These are phyloP conservation scores for Aspergillus sparsus DNA, from an alignment of 495 filamentous ascomycete genomes.

Conservation along the genomic window DNA sequence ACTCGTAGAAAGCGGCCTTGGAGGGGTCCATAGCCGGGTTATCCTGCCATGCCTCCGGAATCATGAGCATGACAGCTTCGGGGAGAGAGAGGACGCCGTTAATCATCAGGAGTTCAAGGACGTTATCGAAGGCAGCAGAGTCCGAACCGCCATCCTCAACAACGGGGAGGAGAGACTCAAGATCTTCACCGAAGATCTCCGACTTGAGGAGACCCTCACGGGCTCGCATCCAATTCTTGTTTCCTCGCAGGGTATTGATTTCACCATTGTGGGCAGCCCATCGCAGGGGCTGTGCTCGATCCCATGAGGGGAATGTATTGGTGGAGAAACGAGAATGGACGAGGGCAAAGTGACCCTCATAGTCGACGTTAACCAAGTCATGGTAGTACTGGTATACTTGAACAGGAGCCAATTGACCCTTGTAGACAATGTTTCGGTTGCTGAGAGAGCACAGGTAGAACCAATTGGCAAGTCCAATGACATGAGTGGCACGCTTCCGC, in stretches of 20 bases:
- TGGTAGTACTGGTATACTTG: constrained; percentile 99
- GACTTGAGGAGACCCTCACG: constrained; percentile 96
- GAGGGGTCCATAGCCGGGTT: constrained; percentile 89
- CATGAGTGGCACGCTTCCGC: constrained; percentile 91
- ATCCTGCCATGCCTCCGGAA: constrained; percentile 98
- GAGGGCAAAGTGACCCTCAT: constrained; percentile 95
- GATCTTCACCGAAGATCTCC: constrained; percentile 87
- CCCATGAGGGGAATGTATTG: constrained; percentile 99
- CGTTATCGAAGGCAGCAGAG: constrained; percentile 98
- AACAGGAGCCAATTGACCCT: constrained; percentile 92
- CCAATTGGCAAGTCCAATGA: constrained; percentile 96
- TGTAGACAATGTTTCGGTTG: constrained; percentile 99
- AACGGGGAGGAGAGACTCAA: constrained; percentile 89
- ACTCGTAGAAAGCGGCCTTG: constrained; percentile 99
- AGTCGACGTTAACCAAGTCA: constrained; percentile 95
- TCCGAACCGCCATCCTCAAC: constrained; percentile 98
- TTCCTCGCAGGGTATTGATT: constrained; percentile 96
- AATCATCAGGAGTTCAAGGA: constrained; percentile 90
- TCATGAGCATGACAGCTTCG: constrained; percentile 98
- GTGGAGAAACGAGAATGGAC: constrained; percentile 99
- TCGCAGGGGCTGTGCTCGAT: constrained; percentile 92
- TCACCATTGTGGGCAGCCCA: constrained; percentile 99
- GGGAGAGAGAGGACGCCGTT: constrained; percentile 97
- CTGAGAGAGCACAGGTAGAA: constrained; percentile 98
- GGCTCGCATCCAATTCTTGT: constrained; percentile 99